phyloP scores from a whole-genome alignment of 352 stramenopile species.

The Lagenidium giganteum region DNA sequence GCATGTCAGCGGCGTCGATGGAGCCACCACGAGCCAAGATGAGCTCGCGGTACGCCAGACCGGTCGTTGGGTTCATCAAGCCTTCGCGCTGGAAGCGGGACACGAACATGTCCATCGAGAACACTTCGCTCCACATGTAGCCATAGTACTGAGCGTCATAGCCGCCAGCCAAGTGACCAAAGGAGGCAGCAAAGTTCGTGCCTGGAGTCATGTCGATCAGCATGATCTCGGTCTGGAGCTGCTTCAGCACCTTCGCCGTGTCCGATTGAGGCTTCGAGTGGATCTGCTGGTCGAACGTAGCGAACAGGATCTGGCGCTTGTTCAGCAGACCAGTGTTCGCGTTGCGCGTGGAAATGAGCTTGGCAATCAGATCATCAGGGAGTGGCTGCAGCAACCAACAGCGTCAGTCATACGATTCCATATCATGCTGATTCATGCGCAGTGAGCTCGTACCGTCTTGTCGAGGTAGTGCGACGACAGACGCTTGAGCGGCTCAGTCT shows the following conservation, averaged over 20 bases:
- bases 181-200: constrained; percentile 82
- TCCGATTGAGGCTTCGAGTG: constrained; percentile 81
- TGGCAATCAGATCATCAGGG: constrained; percentile 72
- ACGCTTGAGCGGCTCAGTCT: constrained; percentile 78
- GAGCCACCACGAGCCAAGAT: constrained; percentile 82
- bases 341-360: constrained; percentile 85
- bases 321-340: constrained; percentile 75
- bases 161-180: constrained; percentile 75
- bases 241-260: constrained; percentile 70
- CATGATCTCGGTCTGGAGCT: constrained; percentile 83
- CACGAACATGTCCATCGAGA: constrained; percentile 89
- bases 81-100: constrained; percentile 83
- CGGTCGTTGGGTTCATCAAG: constrained; percentile 75
- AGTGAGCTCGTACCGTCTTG: constrained; percentile 27
- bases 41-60: constrained; percentile 80
- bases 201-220: constrained; percentile 83
- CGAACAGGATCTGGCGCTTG: constrained; percentile 80
- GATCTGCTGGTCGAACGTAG: constrained; percentile 83
- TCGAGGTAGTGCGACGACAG: constrained; percentile 84
- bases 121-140: constrained; percentile 90
- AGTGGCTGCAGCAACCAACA: constrained; percentile 43
- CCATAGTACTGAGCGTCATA: constrained; percentile 84
- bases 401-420: neutral
- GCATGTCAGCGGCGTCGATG: constrained; percentile 71
- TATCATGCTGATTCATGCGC: neutral